Base-by-base conservation (phyloP, 2,329 filamentous ascomycete species). In the Botryotinia narcissicola region DNA sequence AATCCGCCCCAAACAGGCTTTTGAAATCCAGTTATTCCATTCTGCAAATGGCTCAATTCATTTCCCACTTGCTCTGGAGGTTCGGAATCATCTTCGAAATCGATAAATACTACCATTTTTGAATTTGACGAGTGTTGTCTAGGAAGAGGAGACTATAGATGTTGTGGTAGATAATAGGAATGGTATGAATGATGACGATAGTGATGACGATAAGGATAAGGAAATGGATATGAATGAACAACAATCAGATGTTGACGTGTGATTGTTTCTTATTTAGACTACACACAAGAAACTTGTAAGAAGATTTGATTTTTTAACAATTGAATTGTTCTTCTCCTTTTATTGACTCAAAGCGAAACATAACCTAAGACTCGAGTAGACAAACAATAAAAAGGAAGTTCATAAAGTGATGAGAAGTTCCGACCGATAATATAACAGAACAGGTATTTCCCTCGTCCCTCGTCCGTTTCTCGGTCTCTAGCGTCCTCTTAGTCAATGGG, bases 81-180 rank as follows among this genome's bases (percentile, higher is more conserved):
- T 67, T 81, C 79, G 32, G 72, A 74, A 54, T 81, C 79, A 75
- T 81, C 79, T 48, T 81, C 80, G 51, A 80, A 73, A 76, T 81
- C 79, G 59, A 81, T 75, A 72, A 80, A 81, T 73, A 80, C 76
- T 59, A 80, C 80, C 80, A 81, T 81, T 44, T 73, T 79, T 32
- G 35, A 32, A 59, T 61, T 54, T 74, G 57, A 63, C 20, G 22
- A 25, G 22, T 71, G 22, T 72, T 57, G 62, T 57, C 16, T 18
- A 42, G 51, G 48, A 42, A 20, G 35, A 42, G 48, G 46, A 46
- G 44, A 48, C 42, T 70, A 42, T 29, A 22, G 46, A 25, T 40
- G 35, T 42, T n/a, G 60, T 40, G 37, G 35, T 18, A n/a, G 60
- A 64, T 42, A 10, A 54, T 44, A 61, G 70, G 42, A 67, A 46